Base-by-base conservation (phyloP, 768 basidiomycete genomes). In the Hebeloma cylindrosporum region DNA sequence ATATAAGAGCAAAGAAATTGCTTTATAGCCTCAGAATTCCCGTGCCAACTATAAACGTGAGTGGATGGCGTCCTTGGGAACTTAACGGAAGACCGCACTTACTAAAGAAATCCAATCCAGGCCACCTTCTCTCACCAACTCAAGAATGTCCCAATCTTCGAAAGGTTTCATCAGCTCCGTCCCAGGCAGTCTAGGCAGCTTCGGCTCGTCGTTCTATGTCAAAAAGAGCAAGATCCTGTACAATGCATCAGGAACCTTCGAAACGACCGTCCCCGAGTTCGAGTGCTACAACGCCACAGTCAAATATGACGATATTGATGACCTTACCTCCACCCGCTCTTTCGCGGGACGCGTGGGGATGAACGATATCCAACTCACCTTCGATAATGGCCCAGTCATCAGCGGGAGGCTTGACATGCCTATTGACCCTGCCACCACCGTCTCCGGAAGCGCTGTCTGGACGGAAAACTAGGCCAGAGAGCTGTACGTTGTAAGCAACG, bases 111-210 rank as follows among this genome's bases (percentile, higher is more conserved):
- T n/a, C n/a, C n/a, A n/a, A n/a, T n/a, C n/a, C n/a, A n/a, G n/a
- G n/a, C n/a, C n/a, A n/a, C n/a, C n/a, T n/a, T n/a, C n/a, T n/a
- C n/a, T n/a, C n/a, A n/a, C n/a, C n/a, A n/a, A n/a, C n/a, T n/a
- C n/a, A n/a, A n/a, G n/a, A n/a, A n/a, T n/a, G n/a, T n/a, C n/a
- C n/a, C n/a, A n/a, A n/a, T n/a, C n/a, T n/a, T n/a, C n/a, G n/a
- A n/a, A 32, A 25, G 47, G 47, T 17, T 48, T 5, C 28, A 48
- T 48, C 33, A 43, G 14, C 9, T 22, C 47, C 40, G n/a, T n/a
- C n/a, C n/a, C n/a, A n/a, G 43, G 22, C 18, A 26, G 40, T 18
- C 17, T 14, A 7, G 40, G 47, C 17, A 22, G 40, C n/a, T 48
- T 48, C 34, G 33, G 16, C 16, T 22, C 40, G 3, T 27, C 23